Percentiles rank a stretch among this genome's conserved stretches.
Evolutionary conservation across 129 eudicot genomes (phyloP).

Genomic region (Flaveria trinervia): DNA sequence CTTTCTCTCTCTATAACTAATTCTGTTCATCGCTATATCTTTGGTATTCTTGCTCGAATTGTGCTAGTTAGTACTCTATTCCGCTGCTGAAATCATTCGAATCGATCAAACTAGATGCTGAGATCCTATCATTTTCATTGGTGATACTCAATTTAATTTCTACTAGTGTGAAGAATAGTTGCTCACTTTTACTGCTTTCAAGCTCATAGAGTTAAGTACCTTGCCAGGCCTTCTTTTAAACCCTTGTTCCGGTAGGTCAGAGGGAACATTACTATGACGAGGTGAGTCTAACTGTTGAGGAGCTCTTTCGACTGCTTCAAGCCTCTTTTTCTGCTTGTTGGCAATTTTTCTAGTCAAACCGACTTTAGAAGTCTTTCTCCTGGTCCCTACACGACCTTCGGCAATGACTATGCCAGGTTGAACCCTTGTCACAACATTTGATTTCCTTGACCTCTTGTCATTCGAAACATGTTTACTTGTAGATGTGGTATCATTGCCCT

Average conservation of each 20-base stretch:
- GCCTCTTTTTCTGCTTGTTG: conserved; percentile 39
- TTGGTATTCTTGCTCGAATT: too few relatives aligned
- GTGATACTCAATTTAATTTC: too few relatives aligned
- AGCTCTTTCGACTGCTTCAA: conserved; percentile 38
- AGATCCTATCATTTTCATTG: too few relatives aligned
- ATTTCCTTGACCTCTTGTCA: not conserved
- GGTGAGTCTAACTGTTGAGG: conserved; percentile 53
- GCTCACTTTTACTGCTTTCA: conserved; percentile 45
- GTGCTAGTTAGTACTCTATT: too few relatives aligned
- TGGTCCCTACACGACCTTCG: conserved; percentile 13
- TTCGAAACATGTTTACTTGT: not conserved
- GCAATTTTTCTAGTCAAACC: conserved; percentile 42
- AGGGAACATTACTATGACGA: conserved; percentile 38
- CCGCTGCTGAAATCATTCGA: too few relatives aligned
- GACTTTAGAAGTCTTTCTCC: conserved; percentile 49
- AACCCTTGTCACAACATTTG: not conserved
- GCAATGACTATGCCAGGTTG: not conserved
- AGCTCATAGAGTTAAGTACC: not conserved
- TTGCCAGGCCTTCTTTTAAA: conserved; percentile 23
- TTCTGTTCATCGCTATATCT: too few relatives aligned
- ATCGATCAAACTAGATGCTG: too few relatives aligned
- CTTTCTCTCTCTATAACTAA: too few relatives aligned
- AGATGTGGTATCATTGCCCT: not conserved
- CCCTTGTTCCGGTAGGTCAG: conserved; percentile 46
- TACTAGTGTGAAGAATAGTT: not conserved